A percentile compares a stretch with the other conserved stretches of the same genome.
These are phyloP conservation scores for Lentinus polychrous DNA, from an alignment of 1,284 basidiomycete genomes.

Conservation along the genomic window DNA sequence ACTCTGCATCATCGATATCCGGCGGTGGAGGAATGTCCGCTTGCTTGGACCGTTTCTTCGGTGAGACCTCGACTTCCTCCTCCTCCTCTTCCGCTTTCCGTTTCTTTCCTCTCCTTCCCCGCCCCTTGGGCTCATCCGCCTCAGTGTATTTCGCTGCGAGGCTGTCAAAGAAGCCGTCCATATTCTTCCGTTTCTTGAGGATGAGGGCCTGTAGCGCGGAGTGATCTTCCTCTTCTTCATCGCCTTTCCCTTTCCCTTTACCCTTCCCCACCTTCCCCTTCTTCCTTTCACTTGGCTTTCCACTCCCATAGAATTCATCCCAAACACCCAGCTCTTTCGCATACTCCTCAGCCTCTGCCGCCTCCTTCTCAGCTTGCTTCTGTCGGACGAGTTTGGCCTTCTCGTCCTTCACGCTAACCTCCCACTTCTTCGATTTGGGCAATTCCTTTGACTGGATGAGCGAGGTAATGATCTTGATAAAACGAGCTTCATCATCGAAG, in stretches of 20 bases:
- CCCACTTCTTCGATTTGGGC: slow-evolving; percentile 58
- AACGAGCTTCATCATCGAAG: slow-evolving; percentile 76
- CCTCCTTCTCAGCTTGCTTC: slow-evolving; percentile 74
- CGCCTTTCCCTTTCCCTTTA: slow-evolving; percentile 25
- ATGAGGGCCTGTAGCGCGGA: slow-evolving; percentile 80
- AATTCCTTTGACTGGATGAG: slow-evolving; percentile 65
- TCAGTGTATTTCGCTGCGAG: slow-evolving; percentile 80
- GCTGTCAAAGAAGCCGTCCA: slow-evolving; percentile 67
- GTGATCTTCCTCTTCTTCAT: slow-evolving; percentile 51
- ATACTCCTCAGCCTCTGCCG: slow-evolving; percentile 76
- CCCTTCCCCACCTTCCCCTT: slow-evolving; percentile 50
- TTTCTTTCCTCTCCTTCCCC: slow-evolving; percentile 46
- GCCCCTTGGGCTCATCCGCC: slow-evolving; percentile 28
- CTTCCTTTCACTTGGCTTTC: slow-evolving; percentile 60
- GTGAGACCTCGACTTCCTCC: slow-evolving; percentile 29
- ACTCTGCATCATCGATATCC: slow-evolving; percentile 66
- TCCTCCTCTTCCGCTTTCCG: slow-evolving; percentile 29
- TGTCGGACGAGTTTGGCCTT: slow-evolving; percentile 68
- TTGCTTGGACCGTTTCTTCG: slow-evolving; percentile 46
- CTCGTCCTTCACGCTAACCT: slow-evolving; percentile 64
- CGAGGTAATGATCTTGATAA: slow-evolving; percentile 63
- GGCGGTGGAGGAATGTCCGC: slow-evolving; percentile 34
- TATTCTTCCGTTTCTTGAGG: slow-evolving; percentile 66
- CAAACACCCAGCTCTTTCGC: slow-evolving; percentile 89
- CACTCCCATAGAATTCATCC: slow-evolving; percentile 91